These are phyloP conservation scores for Xylaria sp. DNA, from an alignment of 2,329 filamentous ascomycete genomes.

Conservation along the genomic window DNA sequence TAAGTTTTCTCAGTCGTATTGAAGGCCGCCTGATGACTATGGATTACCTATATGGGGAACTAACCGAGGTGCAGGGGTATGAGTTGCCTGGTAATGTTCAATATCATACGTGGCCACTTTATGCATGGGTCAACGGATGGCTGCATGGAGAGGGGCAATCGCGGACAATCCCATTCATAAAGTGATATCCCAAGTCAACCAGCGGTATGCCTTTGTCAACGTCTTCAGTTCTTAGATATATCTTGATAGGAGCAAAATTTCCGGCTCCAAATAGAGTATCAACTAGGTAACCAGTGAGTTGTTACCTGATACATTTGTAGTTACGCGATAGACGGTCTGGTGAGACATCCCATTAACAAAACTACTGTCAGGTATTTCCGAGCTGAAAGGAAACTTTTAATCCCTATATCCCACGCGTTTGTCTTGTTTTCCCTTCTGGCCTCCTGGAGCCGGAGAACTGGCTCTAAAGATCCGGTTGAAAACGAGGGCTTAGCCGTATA, in stretches of 20 bases:
- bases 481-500: slow-evolving; percentile 29
- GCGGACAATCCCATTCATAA: background rate
- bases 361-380: background rate
- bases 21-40: background rate
- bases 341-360: background rate
- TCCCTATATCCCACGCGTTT: background rate
- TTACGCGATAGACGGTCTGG: background rate
- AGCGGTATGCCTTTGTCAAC: background rate
- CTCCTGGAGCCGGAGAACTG: background rate
- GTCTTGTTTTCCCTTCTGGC: background rate
- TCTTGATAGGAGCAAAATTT: background rate
- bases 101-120: background rate
- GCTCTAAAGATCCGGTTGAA: slow-evolving; percentile 27
- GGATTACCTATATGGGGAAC: background rate
- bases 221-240: background rate
- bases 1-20: background rate
- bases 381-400: background rate
- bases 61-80: background rate
- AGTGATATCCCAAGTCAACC: background rate
- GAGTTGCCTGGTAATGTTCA: background rate
- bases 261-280: background rate
- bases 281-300: background rate
- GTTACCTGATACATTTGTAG: background rate
- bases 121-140: background rate
- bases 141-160: background rate